Evolutionary conservation across 148 eudicot species (phyloP), one percentile per base, ranked within the genome.

Genomic region (Salicornia ramosissima): DNA sequence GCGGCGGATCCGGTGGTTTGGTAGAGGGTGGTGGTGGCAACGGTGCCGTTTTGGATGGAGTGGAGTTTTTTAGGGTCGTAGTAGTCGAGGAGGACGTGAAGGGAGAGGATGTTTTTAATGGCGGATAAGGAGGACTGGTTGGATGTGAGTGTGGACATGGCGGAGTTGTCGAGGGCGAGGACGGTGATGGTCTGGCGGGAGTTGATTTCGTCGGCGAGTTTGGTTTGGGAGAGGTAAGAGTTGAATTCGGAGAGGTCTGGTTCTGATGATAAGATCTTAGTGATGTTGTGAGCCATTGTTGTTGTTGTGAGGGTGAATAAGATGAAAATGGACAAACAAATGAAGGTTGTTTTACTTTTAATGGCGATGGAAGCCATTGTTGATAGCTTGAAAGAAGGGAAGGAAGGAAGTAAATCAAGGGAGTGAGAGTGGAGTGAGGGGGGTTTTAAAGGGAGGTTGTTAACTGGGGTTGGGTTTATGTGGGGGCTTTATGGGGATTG

Each of bases 151-250:
- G 84, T 1, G 1, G 88, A 68, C 72, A 89, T 72, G 43, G 85
- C 85, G 39, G 74, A 77, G 77, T 92, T 85, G 49, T 57, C 40
- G 16, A 92, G 52, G 9, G 67, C 97, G 25, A 90, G 86, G 77
- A 92, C 93, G 53, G 97, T 92, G 68, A 89, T 76, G 12, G 97
- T 83, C 10, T 72, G 52, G 30, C 87, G 92, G 34, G 75, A 69
- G 84, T 92, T 89, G 86, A 92, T 92, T 15, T 92, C 97, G 72
- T 87, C 90, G 69, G 80, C 84, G 78, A 89, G 97, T 29, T 80
- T 86, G 0, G 97, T 92, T 36, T 75, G 79, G 51, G 89, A 36
- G 28, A 92, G 86, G 77, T 81, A 82, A 52, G 33, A 62, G 80
- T 81, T 85, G 80, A 83, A 92, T 2, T 67, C 69, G 68, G 74